Evolutionary conservation across 164 flowering plant genomes (phyloP), one percentile per base, ranked within the genome.

Genomic region (Pachysandra terminalis): DNA sequence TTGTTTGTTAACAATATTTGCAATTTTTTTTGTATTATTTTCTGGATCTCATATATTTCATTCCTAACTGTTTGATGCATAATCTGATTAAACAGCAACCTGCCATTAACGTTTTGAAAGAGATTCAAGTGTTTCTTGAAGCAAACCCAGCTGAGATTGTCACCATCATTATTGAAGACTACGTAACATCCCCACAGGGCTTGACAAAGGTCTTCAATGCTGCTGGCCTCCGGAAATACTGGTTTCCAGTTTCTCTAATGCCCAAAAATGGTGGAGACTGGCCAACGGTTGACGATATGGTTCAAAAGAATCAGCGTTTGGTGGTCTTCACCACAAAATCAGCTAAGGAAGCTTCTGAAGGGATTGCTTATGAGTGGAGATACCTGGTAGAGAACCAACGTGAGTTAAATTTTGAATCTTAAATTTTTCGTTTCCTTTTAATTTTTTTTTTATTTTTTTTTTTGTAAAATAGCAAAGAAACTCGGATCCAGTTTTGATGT

Each of bases 371-470:
- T 74, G 76, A 89, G 59, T 95, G 99, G 99, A 84, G 66, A 64
- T 90, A 90, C 71, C 28, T 88, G 22, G 96, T 87, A 13, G 99
- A 95, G 76, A 96, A 87, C 71, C 95, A 96, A 74, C 93, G 99
- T 96, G 69, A 91, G 91, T 72, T 59, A n/a, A n/a, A n/a, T n/a
- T n/a, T n/a, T n/a, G n/a, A n/a, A n/a, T n/a, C 48, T 54, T 3
- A 32, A 22, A 25, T 59, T 6, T n/a, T 9, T 9, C 45, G 17
- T 24, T 26, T 23, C 21, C 26, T n/a, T 49, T 9, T 0, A 59
- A 6, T 9, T 5, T 1, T 21, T 9, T 61, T 40, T 19, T n/a
- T n/a, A n/a, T n/a, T n/a, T n/a, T n/a, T n/a, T n/a, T n/a, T n/a
- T n/a, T n/a, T n/a, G n/a, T n/a, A 24, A 23, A 62, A 21, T 7